Evolutionary conservation across 495 filamentous ascomycete species (phyloP), one percentile per base, ranked within the genome.

Genomic region (Aeminium ludgeri): DNA sequence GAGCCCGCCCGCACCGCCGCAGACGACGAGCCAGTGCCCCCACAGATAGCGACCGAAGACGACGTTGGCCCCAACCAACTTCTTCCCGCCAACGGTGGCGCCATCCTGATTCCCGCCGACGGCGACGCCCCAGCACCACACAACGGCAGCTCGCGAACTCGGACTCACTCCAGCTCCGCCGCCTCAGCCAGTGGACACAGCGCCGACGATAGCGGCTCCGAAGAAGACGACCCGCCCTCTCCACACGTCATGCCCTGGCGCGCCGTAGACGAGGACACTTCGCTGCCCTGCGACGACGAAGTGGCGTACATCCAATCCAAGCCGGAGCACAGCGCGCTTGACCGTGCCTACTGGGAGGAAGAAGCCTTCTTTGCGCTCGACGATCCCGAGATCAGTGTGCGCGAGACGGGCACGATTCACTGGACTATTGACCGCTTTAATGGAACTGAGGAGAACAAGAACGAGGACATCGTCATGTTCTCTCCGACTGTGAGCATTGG

Each of bases 341-440:
- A 79, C 36, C 63, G 74, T 55, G 54, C 63, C 7, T 67, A 75
- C 46, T 80, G 72, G 72, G 72, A 76, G 51, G 61, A 59, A 23
- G 65, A 68, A 51, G 68, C 73, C 20, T 74, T 70, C 45, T 58
- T 63, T 6, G 57, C 66, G 1, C 63, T 78, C 8, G 66, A 77
- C 12, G 76, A 79, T 45, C 72, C 71, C 1, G 72, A 76, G 46
- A 68, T 73, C 47, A 52, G 55, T 10, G 65, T 72, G 6, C 50
- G 43, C 8, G 61, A 63, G 23, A 68, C 63, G 37, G 69, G 69
- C n/a, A 65, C 68, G 18, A 65, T 80, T 13, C 64, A 72, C 7
- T 80, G 76, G 76, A 61, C 60, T 36, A 56, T 79, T 28, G 66
- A 68, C 34, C 64, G 65, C 38, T 66, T 76, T 34, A 71, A 75